These are phyloP conservation scores for Cryptosporidium baileyi DNA, from an alignment of 169 alveolate genomes.

Conservation along the genomic window DNA sequence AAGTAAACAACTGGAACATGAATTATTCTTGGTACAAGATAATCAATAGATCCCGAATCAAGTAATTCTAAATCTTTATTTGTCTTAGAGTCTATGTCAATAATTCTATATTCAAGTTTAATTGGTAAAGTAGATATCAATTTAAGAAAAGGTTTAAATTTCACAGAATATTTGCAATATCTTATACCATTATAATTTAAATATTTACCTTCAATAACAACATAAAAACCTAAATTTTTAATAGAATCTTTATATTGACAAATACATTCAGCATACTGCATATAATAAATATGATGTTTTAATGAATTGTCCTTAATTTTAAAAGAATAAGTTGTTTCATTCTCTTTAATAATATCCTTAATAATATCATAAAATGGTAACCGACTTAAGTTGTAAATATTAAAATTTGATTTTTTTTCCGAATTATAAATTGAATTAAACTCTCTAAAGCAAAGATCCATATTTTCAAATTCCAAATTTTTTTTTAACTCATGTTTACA, in stretches of 20 bases:
- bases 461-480: background rate
- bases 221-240: conserved; percentile 17
- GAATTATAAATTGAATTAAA: background rate
- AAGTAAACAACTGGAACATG: conserved; percentile 11
- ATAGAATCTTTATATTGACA: background rate
- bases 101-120: conserved; percentile 12
- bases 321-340: background rate
- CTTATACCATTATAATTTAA: background rate
- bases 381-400: background rate
- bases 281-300: background rate
- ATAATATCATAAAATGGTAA: background rate
- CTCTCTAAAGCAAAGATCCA: background rate
- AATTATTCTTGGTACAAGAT: background rate
- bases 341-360: background rate
- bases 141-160: conserved; percentile 15
- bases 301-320: background rate
- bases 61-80: background rate
- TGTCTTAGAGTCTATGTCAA: background rate
- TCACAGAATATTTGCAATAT: background rate
- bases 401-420: background rate
- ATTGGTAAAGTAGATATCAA: conserved; percentile 44
- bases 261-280: background rate
- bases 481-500: background rate
- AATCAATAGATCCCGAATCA: conserved; percentile 18
- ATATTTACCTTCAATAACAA: conserved; percentile 2